A percentile compares a stretch with the other conserved stretches of the same genome.
phyloP scores from a whole-genome alignment of 2,329 filamentous ascomycete genomes.

The Verticillium klebahnii region DNA sequence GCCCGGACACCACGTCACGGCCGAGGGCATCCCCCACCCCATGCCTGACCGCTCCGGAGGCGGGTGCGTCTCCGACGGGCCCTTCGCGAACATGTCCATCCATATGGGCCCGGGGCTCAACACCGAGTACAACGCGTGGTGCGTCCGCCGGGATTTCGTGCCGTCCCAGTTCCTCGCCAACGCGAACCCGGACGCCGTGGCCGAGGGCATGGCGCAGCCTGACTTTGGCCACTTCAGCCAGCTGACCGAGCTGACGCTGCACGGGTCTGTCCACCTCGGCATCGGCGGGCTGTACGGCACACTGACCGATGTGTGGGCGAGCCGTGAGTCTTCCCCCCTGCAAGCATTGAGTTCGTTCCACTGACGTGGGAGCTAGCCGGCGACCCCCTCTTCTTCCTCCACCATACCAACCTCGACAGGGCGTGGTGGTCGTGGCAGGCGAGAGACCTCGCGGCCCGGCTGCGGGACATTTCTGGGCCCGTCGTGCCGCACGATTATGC shows the following conservation, averaged over 20 bases:
- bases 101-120: neutral
- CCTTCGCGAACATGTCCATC: constrained; percentile 1
- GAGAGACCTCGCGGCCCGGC: constrained; percentile 10
- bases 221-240: constrained; percentile 28
- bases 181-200: neutral
- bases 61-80: constrained; percentile 4
- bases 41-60: neutral
- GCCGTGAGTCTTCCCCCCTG: too few species aligned
- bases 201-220: constrained; percentile 22
- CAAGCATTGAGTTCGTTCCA: too few species aligned
- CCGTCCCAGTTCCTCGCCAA: too few species aligned
- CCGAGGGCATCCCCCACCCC: too few species aligned
- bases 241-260: constrained; percentile 21
- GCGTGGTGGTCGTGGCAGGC: constrained; percentile 21
- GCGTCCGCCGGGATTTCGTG: too few species aligned
- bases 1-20: too few species aligned
- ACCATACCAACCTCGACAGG: constrained; percentile 22
- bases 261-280: constrained; percentile 5
- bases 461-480: neutral
- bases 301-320: too few species aligned
- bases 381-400: constrained; percentile 22
- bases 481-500: neutral
- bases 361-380: constrained; percentile 4
- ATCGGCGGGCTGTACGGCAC: constrained; percentile 2
- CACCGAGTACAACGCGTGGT: constrained; percentile 34